Percentiles rank a stretch among this genome's conserved stretches.
phyloP scores from a whole-genome alignment of 345 rosid species.

The Excoecaria agallocha region DNA sequence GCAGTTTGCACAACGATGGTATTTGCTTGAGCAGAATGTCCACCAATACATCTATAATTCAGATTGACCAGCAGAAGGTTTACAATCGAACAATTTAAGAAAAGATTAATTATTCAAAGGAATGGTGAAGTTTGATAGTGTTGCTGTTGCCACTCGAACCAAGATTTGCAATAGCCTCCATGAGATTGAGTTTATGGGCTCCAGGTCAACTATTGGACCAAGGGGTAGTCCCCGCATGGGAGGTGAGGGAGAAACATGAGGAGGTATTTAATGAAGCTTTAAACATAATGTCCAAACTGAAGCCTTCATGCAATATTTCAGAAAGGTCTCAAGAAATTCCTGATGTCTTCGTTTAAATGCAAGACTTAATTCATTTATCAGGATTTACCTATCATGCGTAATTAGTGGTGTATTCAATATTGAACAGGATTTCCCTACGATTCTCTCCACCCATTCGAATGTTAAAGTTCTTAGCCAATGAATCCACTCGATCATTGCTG shows the following conservation, averaged over 20 bases:
- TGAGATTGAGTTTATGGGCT: not conserved
- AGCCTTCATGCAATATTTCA: not conserved
- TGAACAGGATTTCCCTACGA: conserved; percentile 70
- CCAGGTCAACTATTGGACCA: not conserved
- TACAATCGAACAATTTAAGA: not conserved
- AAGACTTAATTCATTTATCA: not conserved
- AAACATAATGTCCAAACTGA: not conserved
- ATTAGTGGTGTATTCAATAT: conserved; percentile 59
- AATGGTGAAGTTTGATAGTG: not conserved
- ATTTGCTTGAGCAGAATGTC: not conserved
- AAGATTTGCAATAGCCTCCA: not conserved
- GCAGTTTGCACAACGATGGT: not conserved
- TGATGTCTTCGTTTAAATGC: not conserved
- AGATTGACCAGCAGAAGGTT: not conserved
- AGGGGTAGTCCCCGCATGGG: not conserved
- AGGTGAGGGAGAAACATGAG: not conserved
- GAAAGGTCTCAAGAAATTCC: not conserved
- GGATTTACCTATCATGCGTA: conserved; percentile 40
- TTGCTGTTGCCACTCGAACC: not conserved
- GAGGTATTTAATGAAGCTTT: not conserved
- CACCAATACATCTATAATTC: not conserved
- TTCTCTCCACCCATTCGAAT: conserved; percentile 65
- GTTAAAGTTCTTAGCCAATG: conserved; percentile 51
- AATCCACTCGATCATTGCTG: conserved; percentile 51
- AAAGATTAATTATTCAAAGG: not conserved